Evolutionary conservation across 441 rosid species (phyloP).

Genomic region (Capsella rubella): DNA sequence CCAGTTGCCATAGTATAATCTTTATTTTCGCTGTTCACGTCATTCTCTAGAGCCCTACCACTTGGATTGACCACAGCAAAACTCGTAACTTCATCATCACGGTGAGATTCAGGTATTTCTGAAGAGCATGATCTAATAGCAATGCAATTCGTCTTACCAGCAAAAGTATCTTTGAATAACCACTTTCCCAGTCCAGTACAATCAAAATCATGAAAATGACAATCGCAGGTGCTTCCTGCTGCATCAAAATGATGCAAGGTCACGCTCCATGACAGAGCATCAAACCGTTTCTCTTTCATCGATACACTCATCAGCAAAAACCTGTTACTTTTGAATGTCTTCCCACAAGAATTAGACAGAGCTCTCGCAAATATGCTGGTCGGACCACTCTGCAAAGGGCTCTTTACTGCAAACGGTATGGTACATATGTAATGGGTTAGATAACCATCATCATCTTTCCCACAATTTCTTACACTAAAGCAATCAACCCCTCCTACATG

Average conservation of each 20-base stretch:
- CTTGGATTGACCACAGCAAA: constrained; percentile 71
- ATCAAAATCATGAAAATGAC: constrained; percentile 57
- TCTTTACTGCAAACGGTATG: constrained; percentile 61
- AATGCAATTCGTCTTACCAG: constrained; percentile 60
- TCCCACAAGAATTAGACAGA: constrained; percentile 59
- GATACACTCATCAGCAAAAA: constrained; percentile 84
- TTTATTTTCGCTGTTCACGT: constrained; percentile 46
- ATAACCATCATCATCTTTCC: constrained; percentile 47
- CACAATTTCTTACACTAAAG: constrained; percentile 65
- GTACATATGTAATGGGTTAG: constrained; percentile 70
- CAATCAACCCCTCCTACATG: constrained; percentile 85
- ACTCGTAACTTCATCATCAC: constrained; percentile 63
- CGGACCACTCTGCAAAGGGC: constrained; percentile 63
- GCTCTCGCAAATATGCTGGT: constrained; percentile 67
- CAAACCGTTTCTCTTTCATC: constrained; percentile 63
- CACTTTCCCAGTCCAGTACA: constrained; percentile 44
- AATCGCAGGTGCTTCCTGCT: constrained; percentile 52
- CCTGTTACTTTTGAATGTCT: constrained; percentile 55
- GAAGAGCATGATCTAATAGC: constrained; percentile 68
- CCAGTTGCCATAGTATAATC: constrained; percentile 90
- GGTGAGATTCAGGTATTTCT: constrained; percentile 72
- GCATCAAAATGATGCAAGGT: constrained; percentile 62
- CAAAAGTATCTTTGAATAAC: constrained; percentile 60
- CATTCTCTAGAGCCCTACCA: constrained; percentile 48
- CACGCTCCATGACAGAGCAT: constrained; percentile 79